Base-by-base conservation (phyloP, 805 yeast species). In the Saturnispora hagleri region DNA sequence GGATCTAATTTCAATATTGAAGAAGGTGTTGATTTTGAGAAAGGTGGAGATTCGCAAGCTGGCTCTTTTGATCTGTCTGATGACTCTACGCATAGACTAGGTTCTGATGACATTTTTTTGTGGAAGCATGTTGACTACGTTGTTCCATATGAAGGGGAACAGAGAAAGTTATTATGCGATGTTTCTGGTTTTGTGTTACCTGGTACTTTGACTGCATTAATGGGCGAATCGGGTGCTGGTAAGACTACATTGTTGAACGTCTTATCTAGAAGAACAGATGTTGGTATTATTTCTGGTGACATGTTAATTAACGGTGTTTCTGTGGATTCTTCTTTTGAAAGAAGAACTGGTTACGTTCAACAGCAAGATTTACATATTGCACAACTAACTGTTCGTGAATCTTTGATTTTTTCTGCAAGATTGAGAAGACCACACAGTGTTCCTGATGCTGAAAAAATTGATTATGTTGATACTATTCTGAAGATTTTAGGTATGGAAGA, bases 171-270 rank as follows among this genome's bases (percentile, higher is more conserved):
- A 54, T 67, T 80, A 62, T 71, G 72, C 53, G 59, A 72, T 53
- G 66, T 73, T 50, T 70, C 71, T 44, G 77, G 77, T 38, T 72
- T 65, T 61, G 69, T 72, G 58, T 63, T 69, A 34, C 82, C 84
- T 1, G 84, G 83, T 44, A 70, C 75, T 9, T 62, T 79, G 60
- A 79, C 83, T 27, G 83, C 84, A 2, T 64, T 79, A 44, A 79
- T 79, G 81, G 84, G 84, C 52, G 83, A 76, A 59, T 77, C 82
- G 3, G 84, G 84, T 56, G 83, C 84, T 18, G 84, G 84, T 59
- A 79, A 79, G 60, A 79, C 84, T 0, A 79, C 84, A 5, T 63
- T 79, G 51, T 68, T 79, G 54, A 79, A 79, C 58, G 73, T 74
- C 35, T 63, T 79, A 54, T 74, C 81, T 44, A 75, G 74, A 59